These are phyloP conservation scores for Coprinopsis sp. DNA, from an alignment of 768 basidiomycete genomes.

Conservation along the genomic window DNA sequence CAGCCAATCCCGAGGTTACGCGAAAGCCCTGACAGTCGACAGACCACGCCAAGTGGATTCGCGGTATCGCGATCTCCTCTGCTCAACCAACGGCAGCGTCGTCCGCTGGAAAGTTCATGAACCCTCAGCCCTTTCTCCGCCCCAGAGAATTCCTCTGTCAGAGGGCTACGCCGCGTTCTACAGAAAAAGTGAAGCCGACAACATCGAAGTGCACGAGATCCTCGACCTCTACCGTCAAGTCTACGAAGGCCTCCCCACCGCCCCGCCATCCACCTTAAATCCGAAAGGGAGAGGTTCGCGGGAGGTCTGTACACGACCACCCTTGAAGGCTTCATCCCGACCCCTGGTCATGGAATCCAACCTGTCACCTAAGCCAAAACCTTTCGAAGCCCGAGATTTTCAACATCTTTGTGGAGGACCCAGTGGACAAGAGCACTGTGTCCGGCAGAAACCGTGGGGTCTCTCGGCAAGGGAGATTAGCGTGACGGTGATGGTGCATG, in stretches of 20 bases:
- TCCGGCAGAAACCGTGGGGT: slow-evolving; percentile 99
- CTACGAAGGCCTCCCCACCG: slow-evolving; percentile 94
- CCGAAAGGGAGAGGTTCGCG: slow-evolving; percentile 99
- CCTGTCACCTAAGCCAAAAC: slow-evolving; percentile 97
- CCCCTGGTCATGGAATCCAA: slow-evolving; percentile 96
- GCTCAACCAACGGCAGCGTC: slow-evolving; percentile 96
- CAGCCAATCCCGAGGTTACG: too few species aligned
- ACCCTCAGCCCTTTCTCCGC: slow-evolving; percentile 98
- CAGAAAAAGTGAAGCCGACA: slow-evolving; percentile 85
- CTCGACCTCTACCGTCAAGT: slow-evolving; percentile 94
- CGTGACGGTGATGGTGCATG: slow-evolving; percentile 99
- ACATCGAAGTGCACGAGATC: slow-evolving; percentile 87
- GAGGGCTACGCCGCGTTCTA: slow-evolving; percentile 97
- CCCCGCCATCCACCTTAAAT: slow-evolving; percentile 95
- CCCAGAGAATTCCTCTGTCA: slow-evolving; percentile 99
- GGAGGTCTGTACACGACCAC: slow-evolving; percentile 98
- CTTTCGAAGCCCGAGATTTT: slow-evolving; percentile 97
- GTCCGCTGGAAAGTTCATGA: slow-evolving; percentile 99
- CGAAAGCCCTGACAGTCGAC: not conserved
- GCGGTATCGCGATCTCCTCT: slow-evolving; percentile 94
- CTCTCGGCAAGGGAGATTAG: slow-evolving; percentile 93
- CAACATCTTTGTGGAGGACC: slow-evolving; percentile 95
- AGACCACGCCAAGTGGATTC: slow-evolving; percentile 99
- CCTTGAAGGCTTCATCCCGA: slow-evolving; percentile 95
- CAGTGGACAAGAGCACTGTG: slow-evolving; percentile 64